Conservation (phyloP, 768 basidiomycete species). For the Pleurotus platypus region DNA sequence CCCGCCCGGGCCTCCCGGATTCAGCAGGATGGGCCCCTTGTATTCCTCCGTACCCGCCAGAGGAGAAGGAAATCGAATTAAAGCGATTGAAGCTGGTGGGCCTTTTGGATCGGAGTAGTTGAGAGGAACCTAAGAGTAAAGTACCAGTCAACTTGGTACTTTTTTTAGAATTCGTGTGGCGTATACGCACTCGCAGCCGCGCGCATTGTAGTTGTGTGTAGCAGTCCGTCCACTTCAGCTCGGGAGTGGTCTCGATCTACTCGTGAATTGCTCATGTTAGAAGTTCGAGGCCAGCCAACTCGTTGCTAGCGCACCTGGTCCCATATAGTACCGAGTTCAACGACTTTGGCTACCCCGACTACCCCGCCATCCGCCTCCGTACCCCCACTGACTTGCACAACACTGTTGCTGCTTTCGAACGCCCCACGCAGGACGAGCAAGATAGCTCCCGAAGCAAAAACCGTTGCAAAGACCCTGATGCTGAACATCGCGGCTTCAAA, state of each 20-base stretch:
- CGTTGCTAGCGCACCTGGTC: no score
- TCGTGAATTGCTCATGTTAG: no score
- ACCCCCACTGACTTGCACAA: no score
- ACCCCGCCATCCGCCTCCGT: no score
- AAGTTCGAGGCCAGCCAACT: no score
- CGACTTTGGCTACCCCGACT: no score
- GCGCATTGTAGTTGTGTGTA: constrained; percentile 20
- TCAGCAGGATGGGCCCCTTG: constrained; percentile 41
- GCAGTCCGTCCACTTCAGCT: constrained; percentile 24
- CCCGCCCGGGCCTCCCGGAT: constrained; percentile 46
- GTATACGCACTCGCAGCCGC: constrained; percentile 17
- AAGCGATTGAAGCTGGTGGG: constrained; percentile 34
- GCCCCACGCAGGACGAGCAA: no score
- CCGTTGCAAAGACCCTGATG: no score
- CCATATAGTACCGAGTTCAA: no score
- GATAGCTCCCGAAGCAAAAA: no score
- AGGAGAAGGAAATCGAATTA: constrained; percentile 35
- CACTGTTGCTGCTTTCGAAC: no score
- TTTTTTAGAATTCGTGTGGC: background rate
- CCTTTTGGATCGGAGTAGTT: constrained; percentile 38
- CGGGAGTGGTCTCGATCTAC: background rate
- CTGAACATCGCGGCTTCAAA: no score
- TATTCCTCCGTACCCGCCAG: constrained; percentile 24
- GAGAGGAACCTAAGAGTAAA: constrained; percentile 35
- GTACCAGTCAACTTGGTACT: background rate